Conservation (phyloP, 441 rosid genomes). For the Aquilaria agallochum region DNA sequence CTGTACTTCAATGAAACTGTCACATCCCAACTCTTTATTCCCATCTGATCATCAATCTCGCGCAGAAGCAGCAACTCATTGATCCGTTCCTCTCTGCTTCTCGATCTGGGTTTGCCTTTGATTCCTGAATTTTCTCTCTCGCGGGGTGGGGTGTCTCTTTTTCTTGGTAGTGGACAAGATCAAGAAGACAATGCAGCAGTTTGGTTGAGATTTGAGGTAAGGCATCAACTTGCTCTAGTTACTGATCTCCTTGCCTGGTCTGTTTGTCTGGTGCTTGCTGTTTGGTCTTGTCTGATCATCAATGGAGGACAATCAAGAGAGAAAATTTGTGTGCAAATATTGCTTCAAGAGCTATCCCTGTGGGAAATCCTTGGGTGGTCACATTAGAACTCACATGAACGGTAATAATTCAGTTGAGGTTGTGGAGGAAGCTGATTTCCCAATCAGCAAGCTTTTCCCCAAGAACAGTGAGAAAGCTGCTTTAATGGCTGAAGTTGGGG, state of each 20-base stretch:
- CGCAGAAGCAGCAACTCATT: conserved; percentile 29
- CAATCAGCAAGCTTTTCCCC: conserved; percentile 15
- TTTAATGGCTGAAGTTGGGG: conserved; percentile 24
- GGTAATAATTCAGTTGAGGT: conserved; percentile 25
- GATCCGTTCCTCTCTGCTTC: conserved; percentile 29
- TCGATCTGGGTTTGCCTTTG: conserved; percentile 26
- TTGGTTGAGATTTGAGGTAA: conserved; percentile 33
- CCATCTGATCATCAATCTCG: conserved; percentile 24
- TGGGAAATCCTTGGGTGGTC: conserved; percentile 92
- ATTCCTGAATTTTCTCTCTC: conserved; percentile 13
- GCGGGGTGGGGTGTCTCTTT: neutral
- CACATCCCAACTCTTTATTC: conserved; percentile 34
- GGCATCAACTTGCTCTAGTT: conserved; percentile 14
- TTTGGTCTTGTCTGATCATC: conserved; percentile 6
- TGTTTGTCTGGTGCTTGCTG: conserved; percentile 22
- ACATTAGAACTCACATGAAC: conserved; percentile 70
- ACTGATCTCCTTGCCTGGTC: conserved; percentile 16
- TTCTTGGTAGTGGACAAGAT: neutral
- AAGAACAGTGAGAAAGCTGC: conserved; percentile 20
- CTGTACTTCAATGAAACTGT: conserved; percentile 48
- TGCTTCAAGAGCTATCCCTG: conserved; percentile 71
- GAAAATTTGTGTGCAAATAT: conserved; percentile 59
- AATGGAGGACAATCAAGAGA: conserved; percentile 51
- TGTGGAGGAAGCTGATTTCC: conserved; percentile 32
- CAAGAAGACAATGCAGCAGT: conserved; percentile 18